Evolutionary conservation across 2,329 filamentous ascomycete species (phyloP), one percentile per base, ranked within the genome.

Genomic region (Mollisiaceae sp.): DNA sequence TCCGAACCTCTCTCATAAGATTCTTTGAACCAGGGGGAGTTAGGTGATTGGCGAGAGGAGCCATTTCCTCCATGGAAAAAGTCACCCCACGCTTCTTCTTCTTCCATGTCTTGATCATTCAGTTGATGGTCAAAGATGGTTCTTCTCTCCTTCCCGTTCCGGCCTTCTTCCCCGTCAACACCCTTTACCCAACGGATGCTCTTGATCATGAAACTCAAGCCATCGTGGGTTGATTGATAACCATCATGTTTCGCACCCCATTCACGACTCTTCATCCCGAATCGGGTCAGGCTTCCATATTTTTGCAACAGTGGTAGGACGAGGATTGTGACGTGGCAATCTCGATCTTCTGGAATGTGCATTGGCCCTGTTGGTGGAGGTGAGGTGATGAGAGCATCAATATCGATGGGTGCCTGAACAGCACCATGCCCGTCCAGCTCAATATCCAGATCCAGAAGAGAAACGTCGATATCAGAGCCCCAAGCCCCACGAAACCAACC

Each of bases 401-500:
- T 72, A 74, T 77, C 56, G 61, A 77, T 24, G n/a, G 67, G 66
- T 43, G 47, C 67, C 50, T 52, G 63, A 41, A 63, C 60, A 11
- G 67, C 65, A 32, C 70, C 65, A 15, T 62, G 59, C 27, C 58
- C 52, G 22, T 63, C 65, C 18, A 78, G 64, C 78, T 82, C 59
- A 61, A 79, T 69, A 57, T 85, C 82, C 2, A 89, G 77, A 20
- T 86, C 85, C 12, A 97, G 82, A 78, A 94, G 81, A 14, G 83
- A 81, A 1, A 87, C 82, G 71, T 95, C 91, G 1, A 95, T 86
- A 41, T 92, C 90, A 8, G 93, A 88, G 4, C 88, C 83, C 91
- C 94, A 97, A 72, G 94, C 92, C 39, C 94, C 94, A 50, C 90
- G 89, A 71, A 99, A 91, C 89, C 93, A 98, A 3, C 95, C 95